Base-by-base conservation (phyloP, 139 green algal genomes). In the Haematococcus lacustris region DNA sequence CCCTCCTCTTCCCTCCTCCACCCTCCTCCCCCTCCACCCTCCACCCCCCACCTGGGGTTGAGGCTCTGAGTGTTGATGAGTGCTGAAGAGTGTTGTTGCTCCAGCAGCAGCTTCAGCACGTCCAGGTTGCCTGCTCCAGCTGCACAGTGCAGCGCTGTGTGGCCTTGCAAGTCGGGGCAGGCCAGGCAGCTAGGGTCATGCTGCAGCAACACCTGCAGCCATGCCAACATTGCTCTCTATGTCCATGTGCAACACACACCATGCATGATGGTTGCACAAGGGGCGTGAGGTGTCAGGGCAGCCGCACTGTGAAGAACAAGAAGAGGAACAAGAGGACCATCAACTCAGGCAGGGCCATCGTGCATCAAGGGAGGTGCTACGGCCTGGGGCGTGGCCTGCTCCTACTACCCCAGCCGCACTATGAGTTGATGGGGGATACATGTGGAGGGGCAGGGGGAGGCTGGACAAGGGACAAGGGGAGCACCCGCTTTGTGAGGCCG, bases 141-240 rank as follows among this genome's bases (percentile, higher is more conserved):
- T 0, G 78, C 80, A 28, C 68, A 66, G 71, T 91, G 86, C 64
- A 90, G 78, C 2, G 86, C 78, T 3, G 78, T 81, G 83, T 82
- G 78, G 68, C 79, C 86, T 17, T 32, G 66, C 62, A 73, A 76
- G 73, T 86, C 83, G 17, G 83, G 83, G 70, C 83, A 72, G 63
- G 79, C 75, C 65, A 68, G 38, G 68, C 73, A 82, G 40, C 57
- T 73, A 37, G 75, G 77, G 38, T 85, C 80, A 28, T 78, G 59
- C 34, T 72, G 21, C 63, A 85, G 68, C 39, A 87, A 66, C 39
- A 76, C 60, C 79, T 89, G 78, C 35, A 30, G 38, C n/a, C 6
- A 40, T 35, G 9, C n/a, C n/a, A 30, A 30, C n/a, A 37, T 34
- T 67, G 17, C 17, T 40, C n/a, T 40, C 60, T 35, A 21, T 13